These are phyloP conservation scores for Cordyceps cicadae DNA, from an alignment of 2,329 filamentous ascomycete species.

Conservation along the genomic window DNA sequence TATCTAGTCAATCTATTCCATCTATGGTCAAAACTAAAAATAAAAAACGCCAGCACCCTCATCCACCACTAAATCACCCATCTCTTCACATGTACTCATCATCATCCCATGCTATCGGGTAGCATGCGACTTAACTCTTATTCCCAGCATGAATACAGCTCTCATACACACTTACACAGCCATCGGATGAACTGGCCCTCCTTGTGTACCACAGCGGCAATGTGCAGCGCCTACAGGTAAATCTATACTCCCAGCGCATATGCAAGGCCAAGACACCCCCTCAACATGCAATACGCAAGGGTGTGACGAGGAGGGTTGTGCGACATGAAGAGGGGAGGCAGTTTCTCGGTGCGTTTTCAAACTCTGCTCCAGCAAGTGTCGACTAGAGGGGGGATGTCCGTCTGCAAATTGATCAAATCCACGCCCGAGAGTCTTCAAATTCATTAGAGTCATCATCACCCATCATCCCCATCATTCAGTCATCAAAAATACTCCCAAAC, in stretches of 20 bases:
- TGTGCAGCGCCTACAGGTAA: background rate
- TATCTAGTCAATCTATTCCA: no score
- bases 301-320: background rate
- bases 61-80: no score
- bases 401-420: background rate
- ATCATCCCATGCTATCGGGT: background rate
- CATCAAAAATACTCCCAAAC: slow-evolving; percentile 2
- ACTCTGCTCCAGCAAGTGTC: background rate
- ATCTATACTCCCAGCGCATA: background rate
- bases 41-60: background rate
- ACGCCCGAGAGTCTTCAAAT: background rate
- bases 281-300: background rate
- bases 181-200: background rate
- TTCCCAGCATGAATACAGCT: background rate
- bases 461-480: background rate
- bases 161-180: background rate
- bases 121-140: background rate
- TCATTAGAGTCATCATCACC: background rate
- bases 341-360: background rate
- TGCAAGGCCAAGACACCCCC: background rate
- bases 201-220: background rate
- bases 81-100: background rate
- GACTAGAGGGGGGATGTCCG: no score
- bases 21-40: no score
- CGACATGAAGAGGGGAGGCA: background rate